A percentile compares a stretch with the other conserved stretches of the same genome.
Conservation (phyloP, 805 yeast genomes). For the Ogataea glucozyma region DNA sequence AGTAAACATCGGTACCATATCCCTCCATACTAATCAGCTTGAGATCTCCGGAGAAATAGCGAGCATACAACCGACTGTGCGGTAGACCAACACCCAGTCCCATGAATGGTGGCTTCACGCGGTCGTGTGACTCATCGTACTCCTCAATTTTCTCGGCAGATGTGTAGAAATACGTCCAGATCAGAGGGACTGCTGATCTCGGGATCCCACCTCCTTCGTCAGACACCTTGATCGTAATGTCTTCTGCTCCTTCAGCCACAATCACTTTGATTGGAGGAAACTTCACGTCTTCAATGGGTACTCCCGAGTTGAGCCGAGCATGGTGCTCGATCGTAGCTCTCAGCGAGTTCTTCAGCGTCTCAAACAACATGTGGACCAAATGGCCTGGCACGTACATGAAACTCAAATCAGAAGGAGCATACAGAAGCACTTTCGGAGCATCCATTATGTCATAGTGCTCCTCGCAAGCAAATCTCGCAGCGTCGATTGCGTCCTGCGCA, state of each 20-base stretch:
- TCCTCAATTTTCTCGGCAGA: constrained; percentile 72
- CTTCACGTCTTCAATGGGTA: constrained; percentile 58
- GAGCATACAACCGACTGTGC: constrained; percentile 79
- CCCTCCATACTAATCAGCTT: constrained; percentile 90
- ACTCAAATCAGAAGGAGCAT: constrained; percentile 71
- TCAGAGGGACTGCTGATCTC: constrained; percentile 75
- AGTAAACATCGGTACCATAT: constrained; percentile 88
- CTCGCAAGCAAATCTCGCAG: constrained; percentile 87
- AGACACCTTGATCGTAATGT: constrained; percentile 84
- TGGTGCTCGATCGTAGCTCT: constrained; percentile 88
- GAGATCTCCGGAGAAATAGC: constrained; percentile 89
- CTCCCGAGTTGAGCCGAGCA: constrained; percentile 52
- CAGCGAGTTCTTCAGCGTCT: constrained; percentile 80
- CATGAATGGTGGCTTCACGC: constrained; percentile 79
- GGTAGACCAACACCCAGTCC: constrained; percentile 94
- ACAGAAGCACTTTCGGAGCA: constrained; percentile 79
- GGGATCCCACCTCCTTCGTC: constrained; percentile 97
- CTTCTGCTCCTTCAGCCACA: constrained; percentile 86
- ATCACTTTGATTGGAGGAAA: constrained; percentile 86
- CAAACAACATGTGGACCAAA: constrained; percentile 86
- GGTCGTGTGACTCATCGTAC: constrained; percentile 30
- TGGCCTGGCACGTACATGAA: constrained; percentile 95
- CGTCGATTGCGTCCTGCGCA: constrained; percentile 85
- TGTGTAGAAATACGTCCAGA: constrained; percentile 91
- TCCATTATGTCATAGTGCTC: constrained; percentile 86